These are phyloP conservation scores for Kandelia obovata DNA, from an alignment of 345 rosid genomes.

Conservation along the genomic window DNA sequence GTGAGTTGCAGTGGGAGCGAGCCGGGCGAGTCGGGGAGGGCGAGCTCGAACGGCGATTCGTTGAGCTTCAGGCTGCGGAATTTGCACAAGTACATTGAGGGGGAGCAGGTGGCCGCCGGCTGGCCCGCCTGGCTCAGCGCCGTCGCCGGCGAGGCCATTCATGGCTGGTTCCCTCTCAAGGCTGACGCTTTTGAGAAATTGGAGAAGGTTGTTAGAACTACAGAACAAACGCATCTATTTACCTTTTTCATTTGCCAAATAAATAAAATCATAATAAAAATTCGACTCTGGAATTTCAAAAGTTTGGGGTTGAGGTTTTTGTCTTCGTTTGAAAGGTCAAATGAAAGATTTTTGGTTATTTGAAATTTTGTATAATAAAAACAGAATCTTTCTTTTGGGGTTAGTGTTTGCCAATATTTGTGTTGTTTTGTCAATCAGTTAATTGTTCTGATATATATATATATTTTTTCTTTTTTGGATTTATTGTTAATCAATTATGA, in stretches of 20 bases:
- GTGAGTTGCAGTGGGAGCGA: slow-evolving; percentile 50
- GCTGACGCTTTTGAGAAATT: slow-evolving; percentile 80
- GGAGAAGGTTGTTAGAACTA: slow-evolving; percentile 58
- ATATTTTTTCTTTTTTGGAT: no score
- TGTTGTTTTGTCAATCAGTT: no score
- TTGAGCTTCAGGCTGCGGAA: slow-evolving; percentile 74
- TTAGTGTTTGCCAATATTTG: no score
- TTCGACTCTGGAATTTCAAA: no score
- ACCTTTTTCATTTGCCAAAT: background rate
- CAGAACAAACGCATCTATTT: background rate
- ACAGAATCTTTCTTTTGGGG: no score
- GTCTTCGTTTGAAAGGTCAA: background rate
- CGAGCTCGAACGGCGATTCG: slow-evolving; percentile 64
- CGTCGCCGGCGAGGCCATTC: slow-evolving; percentile 94
- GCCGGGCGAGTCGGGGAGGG: slow-evolving; percentile 69
- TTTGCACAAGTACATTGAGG: slow-evolving; percentile 66
- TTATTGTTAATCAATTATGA: no score
- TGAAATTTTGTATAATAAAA: no score
- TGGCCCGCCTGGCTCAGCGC: slow-evolving; percentile 99
- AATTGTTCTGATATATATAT: no score
- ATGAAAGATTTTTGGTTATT: background rate
- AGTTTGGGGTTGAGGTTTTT: background rate
- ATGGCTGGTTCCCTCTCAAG: slow-evolving; percentile 91
- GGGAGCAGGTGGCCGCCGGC: slow-evolving; percentile 97
- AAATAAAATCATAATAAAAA: background rate